Percentiles rank a stretch among this genome's conserved stretches.
phyloP scores from a whole-genome alignment of 2,329 filamentous ascomycete species.

The Beauveria sp. region DNA sequence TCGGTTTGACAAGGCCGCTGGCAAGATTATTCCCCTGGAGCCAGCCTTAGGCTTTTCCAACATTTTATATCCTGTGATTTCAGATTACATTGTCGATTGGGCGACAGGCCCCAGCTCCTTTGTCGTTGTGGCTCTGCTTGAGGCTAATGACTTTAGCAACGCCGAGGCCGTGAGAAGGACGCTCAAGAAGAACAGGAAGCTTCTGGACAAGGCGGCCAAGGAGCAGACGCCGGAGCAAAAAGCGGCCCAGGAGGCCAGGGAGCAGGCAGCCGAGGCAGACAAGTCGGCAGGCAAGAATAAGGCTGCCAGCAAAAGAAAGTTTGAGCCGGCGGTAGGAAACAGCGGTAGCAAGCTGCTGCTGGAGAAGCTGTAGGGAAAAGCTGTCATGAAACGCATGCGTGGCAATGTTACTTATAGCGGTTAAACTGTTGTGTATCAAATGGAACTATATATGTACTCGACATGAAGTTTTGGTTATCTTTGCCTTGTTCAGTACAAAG shows the following conservation, averaged over 20 bases:
- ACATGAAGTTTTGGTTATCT: background rate
- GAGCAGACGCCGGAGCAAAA: conserved; percentile 50
- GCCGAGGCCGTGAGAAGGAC: conserved; percentile 59
- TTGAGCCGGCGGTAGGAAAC: conserved; percentile 47
- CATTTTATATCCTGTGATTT: conserved; percentile 74
- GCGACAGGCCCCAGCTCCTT: conserved; percentile 81
- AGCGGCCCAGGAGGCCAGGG: conserved; percentile 41
- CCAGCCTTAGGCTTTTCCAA: conserved; percentile 75
- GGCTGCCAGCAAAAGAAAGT: conserved; percentile 30
- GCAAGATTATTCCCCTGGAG: conserved; percentile 62
- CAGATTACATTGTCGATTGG: conserved; percentile 70
- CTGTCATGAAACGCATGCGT: conserved; percentile 5
- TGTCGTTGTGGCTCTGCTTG: conserved; percentile 72
- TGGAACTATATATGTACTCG: background rate
- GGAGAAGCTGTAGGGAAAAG: conserved; percentile 39
- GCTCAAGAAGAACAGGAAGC: conserved; percentile 66
- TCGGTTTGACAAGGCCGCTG: conserved; percentile 67
- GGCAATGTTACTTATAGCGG: conserved; percentile 4
- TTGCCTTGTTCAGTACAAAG: conserved; percentile 5
- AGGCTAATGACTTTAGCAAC: conserved; percentile 63
- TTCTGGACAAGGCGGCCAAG: conserved; percentile 58
- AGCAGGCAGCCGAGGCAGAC: conserved; percentile 34
- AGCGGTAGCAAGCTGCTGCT: conserved; percentile 54
- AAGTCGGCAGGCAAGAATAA: conserved; percentile 32
- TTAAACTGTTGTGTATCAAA: conserved; percentile 6